phyloP scores from a whole-genome alignment of 768 basidiomycete species.

The Naematelia encephala region DNA sequence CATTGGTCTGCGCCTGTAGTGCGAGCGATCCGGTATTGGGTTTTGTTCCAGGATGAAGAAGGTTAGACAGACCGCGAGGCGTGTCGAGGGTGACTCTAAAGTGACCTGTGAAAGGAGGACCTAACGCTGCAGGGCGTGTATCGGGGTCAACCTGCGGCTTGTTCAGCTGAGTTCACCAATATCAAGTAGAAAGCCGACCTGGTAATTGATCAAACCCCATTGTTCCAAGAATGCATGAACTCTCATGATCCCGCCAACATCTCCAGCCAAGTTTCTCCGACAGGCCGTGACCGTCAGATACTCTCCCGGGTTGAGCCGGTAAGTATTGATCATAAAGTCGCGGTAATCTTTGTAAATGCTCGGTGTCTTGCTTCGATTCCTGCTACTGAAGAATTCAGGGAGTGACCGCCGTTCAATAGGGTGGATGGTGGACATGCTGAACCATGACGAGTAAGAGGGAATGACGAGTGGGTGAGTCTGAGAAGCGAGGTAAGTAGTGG shows the following conservation, averaged over 20 bases:
- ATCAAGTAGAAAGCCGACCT: conserved; percentile 59
- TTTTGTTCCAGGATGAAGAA: conserved; percentile 61
- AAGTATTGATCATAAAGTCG: conserved; percentile 99
- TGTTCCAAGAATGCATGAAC: conserved; percentile 98
- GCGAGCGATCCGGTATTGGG: conserved; percentile 54
- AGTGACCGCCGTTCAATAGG: conserved; percentile 85
- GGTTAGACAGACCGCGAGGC: conserved; percentile 87
- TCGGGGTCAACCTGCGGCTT: conserved; percentile 93
- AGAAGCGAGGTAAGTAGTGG: conserved; percentile 80
- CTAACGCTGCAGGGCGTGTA: conserved; percentile 85
- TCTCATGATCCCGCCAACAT: conserved; percentile 97
- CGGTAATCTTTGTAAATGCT: conserved; percentile 98
- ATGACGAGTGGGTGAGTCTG: conserved; percentile 97
- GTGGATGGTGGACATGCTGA: conserved; percentile 90
- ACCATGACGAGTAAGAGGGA: conserved; percentile 97
- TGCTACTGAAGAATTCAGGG: conserved; percentile 96
- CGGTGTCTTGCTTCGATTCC: conserved; percentile 92
- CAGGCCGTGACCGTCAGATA: conserved; percentile 98
- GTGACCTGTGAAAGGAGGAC: conserved; percentile 97
- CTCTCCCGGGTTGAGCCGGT: conserved; percentile 85
- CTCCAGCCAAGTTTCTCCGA: conserved; percentile 89
- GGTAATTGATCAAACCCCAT: conserved; percentile 98
- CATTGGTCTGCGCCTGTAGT: conserved; percentile 42
- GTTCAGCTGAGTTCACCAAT: conserved; percentile 1
- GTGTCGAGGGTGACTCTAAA: conserved; percentile 97